Conservation (phyloP, 2,329 filamentous ascomycete genomes). For the Venturiaceae sp. region DNA sequence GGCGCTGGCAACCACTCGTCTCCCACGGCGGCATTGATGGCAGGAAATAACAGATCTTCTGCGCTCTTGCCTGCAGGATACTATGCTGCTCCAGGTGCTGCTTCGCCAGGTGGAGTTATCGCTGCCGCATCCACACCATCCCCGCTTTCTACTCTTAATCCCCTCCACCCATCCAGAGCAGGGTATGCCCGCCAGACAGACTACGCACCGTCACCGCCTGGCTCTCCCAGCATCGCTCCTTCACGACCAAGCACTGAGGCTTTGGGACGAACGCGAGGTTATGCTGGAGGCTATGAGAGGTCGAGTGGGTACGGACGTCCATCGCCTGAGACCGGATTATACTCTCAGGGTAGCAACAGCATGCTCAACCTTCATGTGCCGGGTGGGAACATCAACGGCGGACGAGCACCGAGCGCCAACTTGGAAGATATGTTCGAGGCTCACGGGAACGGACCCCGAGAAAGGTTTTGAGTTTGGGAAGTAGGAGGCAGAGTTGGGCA, state of each 20-base stretch:
- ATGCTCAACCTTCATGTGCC: conserved; percentile 56
- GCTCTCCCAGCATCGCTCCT: conserved; percentile 24
- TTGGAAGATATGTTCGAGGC: conserved; percentile 71
- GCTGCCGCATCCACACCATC: background rate
- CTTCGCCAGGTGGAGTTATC: conserved; percentile 25
- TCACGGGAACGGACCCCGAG: conserved; percentile 1
- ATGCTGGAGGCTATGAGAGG: conserved; percentile 22
- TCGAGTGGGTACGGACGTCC: conserved; percentile 21
- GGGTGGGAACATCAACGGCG: conserved; percentile 39
- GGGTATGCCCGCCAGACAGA: conserved; percentile 9
- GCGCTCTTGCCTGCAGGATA: conserved; percentile 85
- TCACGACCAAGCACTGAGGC: background rate
- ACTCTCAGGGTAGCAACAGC: conserved; percentile 42
- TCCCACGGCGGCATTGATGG: conserved; percentile 10
- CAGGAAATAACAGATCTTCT: conserved; percentile 52
- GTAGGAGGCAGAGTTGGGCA: background rate
- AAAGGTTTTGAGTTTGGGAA: background rate
- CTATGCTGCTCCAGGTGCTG: conserved; percentile 62
- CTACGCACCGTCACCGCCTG: conserved; percentile 21
- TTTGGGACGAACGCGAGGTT: conserved; percentile 17
- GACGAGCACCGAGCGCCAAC: conserved; percentile 77
- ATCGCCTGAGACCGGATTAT: conserved; percentile 11
- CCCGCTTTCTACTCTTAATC: conserved; percentile 17
- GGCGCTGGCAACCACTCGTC: conserved; percentile 41
- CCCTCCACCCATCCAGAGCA: conserved; percentile 20